Percentiles rank a stretch among this genome's conserved stretches.
Conservation (phyloP, 306 rosid genomes). For the Prunus mongolica region DNA sequence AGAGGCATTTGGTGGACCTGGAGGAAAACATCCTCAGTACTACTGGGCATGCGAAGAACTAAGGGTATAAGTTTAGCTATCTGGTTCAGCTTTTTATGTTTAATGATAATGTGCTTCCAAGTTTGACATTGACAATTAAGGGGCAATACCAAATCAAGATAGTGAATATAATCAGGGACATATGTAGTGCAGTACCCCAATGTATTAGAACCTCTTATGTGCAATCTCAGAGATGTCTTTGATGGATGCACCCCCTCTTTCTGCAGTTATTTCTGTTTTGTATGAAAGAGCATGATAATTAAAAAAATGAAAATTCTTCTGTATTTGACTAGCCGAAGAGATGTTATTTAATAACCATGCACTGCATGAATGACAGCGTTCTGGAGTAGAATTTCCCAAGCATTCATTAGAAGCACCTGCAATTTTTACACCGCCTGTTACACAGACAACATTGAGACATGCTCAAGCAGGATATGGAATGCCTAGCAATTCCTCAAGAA, state of each 20-base stretch:
- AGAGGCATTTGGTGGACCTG: constrained; percentile 91
- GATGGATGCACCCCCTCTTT: not conserved
- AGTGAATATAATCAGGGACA: not conserved
- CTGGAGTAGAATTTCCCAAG: constrained; percentile 82
- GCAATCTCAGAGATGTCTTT: too few species aligned
- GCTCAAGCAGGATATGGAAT: constrained; percentile 80
- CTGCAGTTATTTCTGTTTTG: not conserved
- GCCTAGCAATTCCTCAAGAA: constrained; percentile 82
- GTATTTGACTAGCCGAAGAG: constrained; percentile 9
- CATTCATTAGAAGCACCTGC: constrained; percentile 71
- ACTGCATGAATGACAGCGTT: constrained; percentile 59
- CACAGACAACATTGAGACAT: constrained; percentile 40
- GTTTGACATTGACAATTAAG: constrained; percentile 2
- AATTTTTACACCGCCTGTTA: constrained; percentile 79
- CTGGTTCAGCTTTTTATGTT: constrained; percentile 9
- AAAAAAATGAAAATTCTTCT: not conserved
- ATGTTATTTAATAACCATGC: constrained; percentile 12
- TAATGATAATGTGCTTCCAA: constrained; percentile 4
- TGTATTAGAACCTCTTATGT: not conserved
- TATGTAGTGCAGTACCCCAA: too few species aligned
- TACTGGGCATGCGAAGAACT: constrained; percentile 85
- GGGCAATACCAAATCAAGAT: not conserved
- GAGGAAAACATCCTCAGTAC: constrained; percentile 90
- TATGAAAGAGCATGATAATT: not conserved
- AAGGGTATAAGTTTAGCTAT: constrained; percentile 43